phyloP scores from a whole-genome alignment of 176 grass and related monocot species.

The Pharus latifolius region DNA sequence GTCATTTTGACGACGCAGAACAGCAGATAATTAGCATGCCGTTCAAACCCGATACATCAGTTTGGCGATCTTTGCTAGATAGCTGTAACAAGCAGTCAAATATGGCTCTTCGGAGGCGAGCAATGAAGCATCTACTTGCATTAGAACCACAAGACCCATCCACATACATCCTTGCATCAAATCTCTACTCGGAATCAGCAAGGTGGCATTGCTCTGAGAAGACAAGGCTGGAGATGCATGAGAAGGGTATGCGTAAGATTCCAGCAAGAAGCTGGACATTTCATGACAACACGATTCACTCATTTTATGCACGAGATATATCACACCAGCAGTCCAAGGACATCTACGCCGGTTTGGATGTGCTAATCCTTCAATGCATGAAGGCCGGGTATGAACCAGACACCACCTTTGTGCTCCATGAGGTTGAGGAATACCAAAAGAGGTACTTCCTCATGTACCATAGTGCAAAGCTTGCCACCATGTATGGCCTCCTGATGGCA shows the following conservation, averaged over 20 bases:
- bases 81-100: slow-evolving; percentile 35
- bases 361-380: slow-evolving; percentile 56
- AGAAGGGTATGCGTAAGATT: slow-evolving; percentile 46
- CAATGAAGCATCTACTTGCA: slow-evolving; percentile 31
- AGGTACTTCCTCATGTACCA: slow-evolving; percentile 69
- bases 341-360: slow-evolving; percentile 56
- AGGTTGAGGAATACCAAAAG: slow-evolving; percentile 72
- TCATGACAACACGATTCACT: slow-evolving; percentile 33
- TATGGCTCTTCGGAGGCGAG: slow-evolving; percentile 15
- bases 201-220: slow-evolving; percentile 55
- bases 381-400: slow-evolving; percentile 59
- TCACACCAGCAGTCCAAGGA: slow-evolving; percentile 50
- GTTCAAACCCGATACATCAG: slow-evolving; percentile 29
- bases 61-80: slow-evolving; percentile 67
- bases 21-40: slow-evolving; percentile 40
- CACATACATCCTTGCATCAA: slow-evolving; percentile 40
- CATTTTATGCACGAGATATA: slow-evolving; percentile 60
- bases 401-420: slow-evolving; percentile 61
- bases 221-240: slow-evolving; percentile 46
- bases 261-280: slow-evolving; percentile 59
- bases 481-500: slow-evolving; percentile 48
- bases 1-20: slow-evolving; percentile 46
- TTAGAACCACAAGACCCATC: slow-evolving; percentile 44
- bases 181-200: slow-evolving; percentile 49
- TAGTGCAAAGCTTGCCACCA: slow-evolving; percentile 47